phyloP scores from a whole-genome alignment of 345 rosid species.

The Heritiera littoralis region DNA sequence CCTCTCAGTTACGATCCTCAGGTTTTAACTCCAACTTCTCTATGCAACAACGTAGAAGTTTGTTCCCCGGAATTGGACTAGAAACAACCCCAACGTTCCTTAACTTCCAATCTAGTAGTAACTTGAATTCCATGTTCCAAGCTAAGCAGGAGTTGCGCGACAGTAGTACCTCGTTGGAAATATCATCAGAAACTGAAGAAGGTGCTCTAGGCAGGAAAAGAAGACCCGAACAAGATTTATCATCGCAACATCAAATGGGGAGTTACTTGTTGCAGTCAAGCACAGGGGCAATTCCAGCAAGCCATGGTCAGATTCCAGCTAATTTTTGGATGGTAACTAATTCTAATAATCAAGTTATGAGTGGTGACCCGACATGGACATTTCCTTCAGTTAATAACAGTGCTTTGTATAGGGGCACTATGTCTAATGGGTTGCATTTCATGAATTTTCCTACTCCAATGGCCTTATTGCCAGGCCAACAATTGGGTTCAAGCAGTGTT shows the following conservation, averaged over 20 bases:
- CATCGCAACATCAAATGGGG: slow-evolving; percentile 67
- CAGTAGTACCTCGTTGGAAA: slow-evolving; percentile 38
- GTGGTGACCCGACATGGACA: slow-evolving; percentile 91
- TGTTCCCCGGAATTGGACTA: slow-evolving; percentile 60
- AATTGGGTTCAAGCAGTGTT: slow-evolving; percentile 51
- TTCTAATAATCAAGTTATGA: slow-evolving; percentile 59
- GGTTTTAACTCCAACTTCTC: slow-evolving; percentile 63
- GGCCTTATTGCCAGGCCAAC: slow-evolving; percentile 78
- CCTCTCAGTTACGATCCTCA: slow-evolving; percentile 72
- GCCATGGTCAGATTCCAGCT: slow-evolving; percentile 68
- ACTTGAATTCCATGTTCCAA: slow-evolving; percentile 47
- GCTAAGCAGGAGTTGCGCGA: slow-evolving; percentile 66
- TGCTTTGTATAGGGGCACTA: slow-evolving; percentile 67
- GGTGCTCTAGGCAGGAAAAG: slow-evolving; percentile 55
- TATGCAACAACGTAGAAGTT: slow-evolving; percentile 48
- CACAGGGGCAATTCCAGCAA: slow-evolving; percentile 56
- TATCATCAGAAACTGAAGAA: slow-evolving; percentile 52
- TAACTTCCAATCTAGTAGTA: slow-evolving; percentile 65
- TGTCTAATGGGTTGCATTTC: slow-evolving; percentile 86
- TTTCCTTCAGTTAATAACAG: slow-evolving; percentile 73
- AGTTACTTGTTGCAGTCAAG: slow-evolving; percentile 66
- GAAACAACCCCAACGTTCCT: slow-evolving; percentile 50
- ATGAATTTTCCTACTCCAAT: slow-evolving; percentile 92
- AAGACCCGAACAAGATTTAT: slow-evolving; percentile 54
- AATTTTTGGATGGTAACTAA: slow-evolving; percentile 93